These are phyloP conservation scores for Linnemannia hyalina DNA, from an alignment of 192 early-diverging fungal genomes.

Conservation along the genomic window DNA sequence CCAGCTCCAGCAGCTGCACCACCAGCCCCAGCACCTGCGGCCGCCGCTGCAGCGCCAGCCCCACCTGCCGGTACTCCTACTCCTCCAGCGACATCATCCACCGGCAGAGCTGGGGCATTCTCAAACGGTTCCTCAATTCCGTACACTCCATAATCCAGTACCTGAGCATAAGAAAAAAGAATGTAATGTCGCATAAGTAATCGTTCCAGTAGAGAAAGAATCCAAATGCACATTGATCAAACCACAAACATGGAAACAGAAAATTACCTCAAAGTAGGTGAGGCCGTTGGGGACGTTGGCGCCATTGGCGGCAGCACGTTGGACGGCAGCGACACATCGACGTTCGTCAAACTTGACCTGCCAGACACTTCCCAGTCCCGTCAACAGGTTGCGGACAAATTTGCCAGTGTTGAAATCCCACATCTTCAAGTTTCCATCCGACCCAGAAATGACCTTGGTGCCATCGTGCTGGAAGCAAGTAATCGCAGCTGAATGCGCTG, in stretches of 20 bases:
- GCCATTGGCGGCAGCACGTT: slow-evolving; percentile 54
- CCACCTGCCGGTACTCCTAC: slow-evolving; percentile 4
- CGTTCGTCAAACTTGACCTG: slow-evolving; percentile 92
- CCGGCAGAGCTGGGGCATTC: slow-evolving; percentile 39
- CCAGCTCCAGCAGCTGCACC: not conserved
- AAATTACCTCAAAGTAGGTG: slow-evolving; percentile 83
- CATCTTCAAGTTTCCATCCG: slow-evolving; percentile 93
- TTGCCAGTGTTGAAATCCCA: slow-evolving; percentile 95
- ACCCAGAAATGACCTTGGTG: slow-evolving; percentile 93
- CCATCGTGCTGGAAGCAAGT: slow-evolving; percentile 99
- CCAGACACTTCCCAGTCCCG: slow-evolving; percentile 91
- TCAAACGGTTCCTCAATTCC: slow-evolving; percentile 65
- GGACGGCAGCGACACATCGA: slow-evolving; percentile 84
- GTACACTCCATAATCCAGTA: slow-evolving; percentile 79
- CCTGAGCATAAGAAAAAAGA: slow-evolving; percentile 16
- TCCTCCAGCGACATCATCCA: slow-evolving; percentile 11
- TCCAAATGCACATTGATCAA: too few species aligned
- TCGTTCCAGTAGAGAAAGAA: not conserved
- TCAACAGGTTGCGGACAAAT: slow-evolving; percentile 86
- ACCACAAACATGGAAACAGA: not conserved
- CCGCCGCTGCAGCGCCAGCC: not conserved
- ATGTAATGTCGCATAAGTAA: not conserved
- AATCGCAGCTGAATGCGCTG: slow-evolving; percentile 90
- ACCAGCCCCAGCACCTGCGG: not conserved
- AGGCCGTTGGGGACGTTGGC: slow-evolving; percentile 54